Percentiles rank a stretch among this genome's conserved stretches.
These are phyloP conservation scores for Malus asiatica DNA, from an alignment of 306 rosid species.

Conservation along the genomic window DNA sequence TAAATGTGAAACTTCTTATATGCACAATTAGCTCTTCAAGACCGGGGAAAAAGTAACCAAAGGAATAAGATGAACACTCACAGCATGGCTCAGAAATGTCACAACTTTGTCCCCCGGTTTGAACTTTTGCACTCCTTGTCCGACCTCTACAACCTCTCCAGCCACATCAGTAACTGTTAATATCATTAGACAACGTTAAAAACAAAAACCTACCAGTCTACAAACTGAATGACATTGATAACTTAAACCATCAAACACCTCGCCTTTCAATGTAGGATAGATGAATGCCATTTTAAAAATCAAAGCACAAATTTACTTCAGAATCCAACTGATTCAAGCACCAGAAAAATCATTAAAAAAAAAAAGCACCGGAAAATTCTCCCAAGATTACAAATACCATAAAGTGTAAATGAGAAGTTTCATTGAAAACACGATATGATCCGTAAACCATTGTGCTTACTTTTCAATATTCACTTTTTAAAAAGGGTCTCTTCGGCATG, in stretches of 20 bases:
- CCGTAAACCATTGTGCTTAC: background rate
- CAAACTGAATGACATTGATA: background rate
- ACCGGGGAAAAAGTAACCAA: background rate
- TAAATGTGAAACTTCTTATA: background rate
- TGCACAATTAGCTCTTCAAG: background rate
- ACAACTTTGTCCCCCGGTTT: slow-evolving; percentile 68
- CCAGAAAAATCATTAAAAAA: too few species aligned
- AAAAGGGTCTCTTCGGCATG: background rate
- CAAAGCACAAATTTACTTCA: too few species aligned
- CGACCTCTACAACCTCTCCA: slow-evolving; percentile 60
- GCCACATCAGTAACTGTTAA: slow-evolving; percentile 16
- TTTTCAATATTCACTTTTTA: background rate
- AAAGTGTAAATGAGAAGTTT: too few species aligned
- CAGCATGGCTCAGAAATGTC: slow-evolving; percentile 19
- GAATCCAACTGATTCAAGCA: too few species aligned
- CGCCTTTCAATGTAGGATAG: background rate
- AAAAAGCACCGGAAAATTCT: too few species aligned
- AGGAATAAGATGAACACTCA: slow-evolving; percentile 19
- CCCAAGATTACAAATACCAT: too few species aligned
- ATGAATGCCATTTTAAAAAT: too few species aligned
- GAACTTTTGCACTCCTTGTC: slow-evolving; percentile 45
- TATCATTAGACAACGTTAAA: background rate
- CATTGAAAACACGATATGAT: too few species aligned
- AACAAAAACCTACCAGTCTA: background rate
- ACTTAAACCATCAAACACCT: background rate